These are phyloP conservation scores for Crepidotus variabilis DNA, from an alignment of 768 basidiomycete genomes.

Conservation along the genomic window DNA sequence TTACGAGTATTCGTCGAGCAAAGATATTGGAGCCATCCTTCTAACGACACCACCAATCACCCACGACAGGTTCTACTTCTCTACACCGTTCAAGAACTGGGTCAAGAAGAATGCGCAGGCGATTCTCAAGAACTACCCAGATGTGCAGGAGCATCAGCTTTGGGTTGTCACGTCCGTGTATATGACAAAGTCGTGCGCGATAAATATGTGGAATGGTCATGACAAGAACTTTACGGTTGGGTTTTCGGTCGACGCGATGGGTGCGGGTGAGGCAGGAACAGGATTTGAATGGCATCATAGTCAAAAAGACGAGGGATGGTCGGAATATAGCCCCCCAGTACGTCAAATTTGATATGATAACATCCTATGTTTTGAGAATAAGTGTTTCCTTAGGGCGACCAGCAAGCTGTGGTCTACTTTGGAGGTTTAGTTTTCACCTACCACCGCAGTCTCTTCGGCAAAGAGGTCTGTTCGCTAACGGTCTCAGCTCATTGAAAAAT, in stretches of 20 bases:
- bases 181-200: conserved; percentile 17
- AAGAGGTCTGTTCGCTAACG: background rate
- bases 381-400: conserved; percentile 9
- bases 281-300: conserved; percentile 18
- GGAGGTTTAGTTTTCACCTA: conserved; percentile 19
- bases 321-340: conserved; percentile 15
- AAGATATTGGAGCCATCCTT: conserved; percentile 16
- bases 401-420: conserved; percentile 16
- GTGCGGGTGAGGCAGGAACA: conserved; percentile 13
- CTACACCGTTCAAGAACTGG: conserved; percentile 20
- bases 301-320: conserved; percentile 20
- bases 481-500: background rate
- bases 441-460: background rate
- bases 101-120: conserved; percentile 15
- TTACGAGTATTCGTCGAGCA: conserved; percentile 17
- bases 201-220: conserved; percentile 18
- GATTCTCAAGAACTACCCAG: conserved; percentile 14
- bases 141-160: conserved; percentile 16
- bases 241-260: conserved; percentile 15
- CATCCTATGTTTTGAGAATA: background rate
- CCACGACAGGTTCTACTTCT: conserved; percentile 18
- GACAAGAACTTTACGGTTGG: conserved; percentile 15
- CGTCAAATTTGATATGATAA: background rate
- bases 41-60: conserved; percentile 18
- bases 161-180: conserved; percentile 21